phyloP scores from a whole-genome alignment of 768 basidiomycete genomes.

The Amanita exitialis region DNA sequence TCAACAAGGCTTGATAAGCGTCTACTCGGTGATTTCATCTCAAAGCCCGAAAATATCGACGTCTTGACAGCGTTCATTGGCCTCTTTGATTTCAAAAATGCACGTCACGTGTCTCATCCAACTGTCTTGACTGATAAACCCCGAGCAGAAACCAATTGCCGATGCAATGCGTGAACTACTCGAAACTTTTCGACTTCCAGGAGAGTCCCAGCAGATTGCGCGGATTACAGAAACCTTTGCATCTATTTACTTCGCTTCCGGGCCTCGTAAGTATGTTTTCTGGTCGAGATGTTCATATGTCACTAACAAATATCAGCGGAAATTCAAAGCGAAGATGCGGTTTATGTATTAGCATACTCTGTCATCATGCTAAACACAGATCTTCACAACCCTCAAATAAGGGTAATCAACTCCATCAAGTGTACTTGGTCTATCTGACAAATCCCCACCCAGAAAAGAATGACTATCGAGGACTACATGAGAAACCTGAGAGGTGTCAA shows the following conservation, averaged over 20 bases:
- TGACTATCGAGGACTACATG: conserved; percentile 92
- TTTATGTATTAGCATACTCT: conserved; percentile 89
- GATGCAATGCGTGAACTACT: conserved; percentile 94
- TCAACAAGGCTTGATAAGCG: conserved; percentile 87
- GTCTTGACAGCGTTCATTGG: conserved; percentile 80
- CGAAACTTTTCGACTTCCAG: conserved; percentile 89
- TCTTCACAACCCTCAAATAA: conserved; percentile 87
- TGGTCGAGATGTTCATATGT: conserved; percentile 4
- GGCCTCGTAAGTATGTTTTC: conserved; percentile 47
- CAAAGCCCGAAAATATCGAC: conserved; percentile 78
- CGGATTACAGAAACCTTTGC: conserved; percentile 96
- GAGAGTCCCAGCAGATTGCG: conserved; percentile 88
- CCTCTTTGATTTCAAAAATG: conserved; percentile 84
- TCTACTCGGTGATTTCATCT: conserved; percentile 86
- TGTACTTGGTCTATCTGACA: neutral
- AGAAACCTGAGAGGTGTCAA: conserved; percentile 92
- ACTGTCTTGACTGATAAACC: conserved; percentile 1
- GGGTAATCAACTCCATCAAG: conserved; percentile 31
- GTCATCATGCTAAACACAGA: conserved; percentile 99
- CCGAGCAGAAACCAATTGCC: conserved; percentile 75
- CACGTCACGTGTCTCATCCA: conserved; percentile 24
- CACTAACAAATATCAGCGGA: conserved; percentile 37
- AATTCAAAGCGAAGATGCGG: conserved; percentile 85
- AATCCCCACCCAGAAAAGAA: conserved; percentile 70
- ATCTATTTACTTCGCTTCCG: conserved; percentile 76